Percentiles rank a stretch among this genome's conserved stretches.
Conservation (phyloP, 345 rosid genomes). For the Eucalyptus tenuipes region DNA sequence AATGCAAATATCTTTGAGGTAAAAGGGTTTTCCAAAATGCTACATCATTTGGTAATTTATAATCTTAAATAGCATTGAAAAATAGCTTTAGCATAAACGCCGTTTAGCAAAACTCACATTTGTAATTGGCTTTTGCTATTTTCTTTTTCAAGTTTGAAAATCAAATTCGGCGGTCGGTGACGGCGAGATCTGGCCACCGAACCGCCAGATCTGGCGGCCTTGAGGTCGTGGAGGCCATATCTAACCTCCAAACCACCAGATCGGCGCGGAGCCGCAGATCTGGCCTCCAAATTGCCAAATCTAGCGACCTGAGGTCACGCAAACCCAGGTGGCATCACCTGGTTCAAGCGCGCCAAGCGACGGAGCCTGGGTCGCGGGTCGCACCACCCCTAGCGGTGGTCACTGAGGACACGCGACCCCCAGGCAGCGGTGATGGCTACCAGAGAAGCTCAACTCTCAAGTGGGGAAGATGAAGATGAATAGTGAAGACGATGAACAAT, state of each 20-base stretch:
- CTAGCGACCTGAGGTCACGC: accelerated
- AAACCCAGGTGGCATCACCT: accelerated
- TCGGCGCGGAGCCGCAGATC: too few species aligned
- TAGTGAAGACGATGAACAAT: too few species aligned
- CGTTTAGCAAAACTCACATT: too few species aligned
- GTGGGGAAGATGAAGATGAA: too few species aligned
- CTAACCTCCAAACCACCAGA: accelerated
- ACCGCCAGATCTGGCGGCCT: accelerated
- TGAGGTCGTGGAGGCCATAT: too few species aligned
- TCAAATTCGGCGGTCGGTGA: accelerated
- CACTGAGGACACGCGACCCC: too few species aligned
- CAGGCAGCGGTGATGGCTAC: too few species aligned
- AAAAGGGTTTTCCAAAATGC: accelerated
- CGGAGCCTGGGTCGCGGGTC: accelerated
- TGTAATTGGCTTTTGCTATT: too few species aligned
- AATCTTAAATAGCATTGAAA: accelerated
- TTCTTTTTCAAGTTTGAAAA: too few species aligned
- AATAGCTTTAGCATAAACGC: too few species aligned
- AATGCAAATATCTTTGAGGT: accelerated
- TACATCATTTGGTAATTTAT: accelerated
- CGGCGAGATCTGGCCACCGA: accelerated
- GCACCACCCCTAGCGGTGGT: too few species aligned
- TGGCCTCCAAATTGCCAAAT: accelerated
- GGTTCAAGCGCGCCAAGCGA: accelerated
- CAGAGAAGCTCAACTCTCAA: too few species aligned